These are phyloP conservation scores for Dichotomocladium elegans DNA, from an alignment of 371 early-diverging fungal genomes.

Conservation along the genomic window DNA sequence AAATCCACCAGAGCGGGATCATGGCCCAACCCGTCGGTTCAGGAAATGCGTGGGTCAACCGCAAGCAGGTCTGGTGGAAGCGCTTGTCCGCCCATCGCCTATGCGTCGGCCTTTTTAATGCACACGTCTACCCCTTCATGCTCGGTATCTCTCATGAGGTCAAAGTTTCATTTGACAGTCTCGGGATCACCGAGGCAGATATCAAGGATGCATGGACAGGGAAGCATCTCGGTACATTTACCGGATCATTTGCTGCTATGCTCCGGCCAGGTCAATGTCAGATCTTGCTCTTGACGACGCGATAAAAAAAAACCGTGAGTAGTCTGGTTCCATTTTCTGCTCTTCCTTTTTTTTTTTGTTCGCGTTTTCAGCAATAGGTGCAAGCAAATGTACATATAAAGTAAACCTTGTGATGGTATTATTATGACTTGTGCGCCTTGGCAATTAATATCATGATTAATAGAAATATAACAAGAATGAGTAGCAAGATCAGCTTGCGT, in stretches of 20 bases:
- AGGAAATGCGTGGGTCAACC: conserved; percentile 34
- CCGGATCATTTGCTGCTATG: conserved; percentile 1
- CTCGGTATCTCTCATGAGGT: conserved; percentile 31
- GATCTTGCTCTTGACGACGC: conserved; percentile 6
- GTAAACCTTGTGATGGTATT: background rate
- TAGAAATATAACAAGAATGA: conserved; percentile 56
- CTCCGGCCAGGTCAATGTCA: conserved; percentile 22
- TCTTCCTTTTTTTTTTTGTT: background rate
- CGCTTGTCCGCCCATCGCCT: conserved; percentile 30
- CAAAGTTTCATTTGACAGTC: conserved; percentile 16
- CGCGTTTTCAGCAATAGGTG: no score
- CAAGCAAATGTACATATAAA: conserved; percentile 1
- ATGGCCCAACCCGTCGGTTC: conserved; percentile 41
- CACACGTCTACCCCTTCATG: conserved; percentile 34
- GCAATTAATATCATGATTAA: conserved; percentile 62
- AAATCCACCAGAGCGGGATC: conserved; percentile 39
- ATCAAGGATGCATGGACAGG: conserved; percentile 37
- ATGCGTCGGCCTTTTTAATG: conserved; percentile 35
- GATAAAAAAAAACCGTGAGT: background rate
- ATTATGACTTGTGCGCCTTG: conserved; percentile 46
- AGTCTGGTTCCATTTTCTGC: no score
- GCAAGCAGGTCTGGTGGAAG: conserved; percentile 46
- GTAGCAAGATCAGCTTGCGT: conserved; percentile 59
- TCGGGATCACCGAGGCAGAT: conserved; percentile 15
- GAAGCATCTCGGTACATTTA: conserved; percentile 14